Evolutionary conservation across 2,329 filamentous ascomycete species (phyloP).

Genomic region (Colletotrichum tropicicola): DNA sequence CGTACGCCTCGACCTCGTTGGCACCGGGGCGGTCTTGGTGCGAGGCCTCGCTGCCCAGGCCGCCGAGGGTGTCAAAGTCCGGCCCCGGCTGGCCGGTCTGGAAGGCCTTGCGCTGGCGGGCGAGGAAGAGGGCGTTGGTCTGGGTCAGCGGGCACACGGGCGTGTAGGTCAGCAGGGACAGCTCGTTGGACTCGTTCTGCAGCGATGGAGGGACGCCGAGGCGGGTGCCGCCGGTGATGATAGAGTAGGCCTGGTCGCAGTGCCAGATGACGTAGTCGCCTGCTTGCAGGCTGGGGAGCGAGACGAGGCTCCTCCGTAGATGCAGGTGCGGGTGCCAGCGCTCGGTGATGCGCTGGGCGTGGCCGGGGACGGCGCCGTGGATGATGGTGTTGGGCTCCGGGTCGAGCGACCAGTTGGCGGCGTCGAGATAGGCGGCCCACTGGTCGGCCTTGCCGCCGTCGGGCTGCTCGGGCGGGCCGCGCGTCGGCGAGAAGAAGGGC

Average conservation of each 20-base stretch:
- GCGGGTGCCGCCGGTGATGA: conserved; percentile 51
- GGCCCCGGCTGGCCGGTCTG: conserved; percentile 61
- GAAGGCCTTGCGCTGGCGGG: conserved; percentile 60
- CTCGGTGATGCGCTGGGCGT: conserved; percentile 66
- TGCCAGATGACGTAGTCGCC: conserved; percentile 70
- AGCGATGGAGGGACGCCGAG: conserved; percentile 37
- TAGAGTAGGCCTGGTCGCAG: conserved; percentile 65
- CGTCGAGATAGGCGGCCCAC: conserved; percentile 61
- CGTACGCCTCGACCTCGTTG: conserved; percentile 59
- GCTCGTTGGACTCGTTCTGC: conserved; percentile 37
- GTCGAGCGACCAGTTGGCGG: conserved; percentile 52
- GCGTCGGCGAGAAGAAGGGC: conserved; percentile 55
- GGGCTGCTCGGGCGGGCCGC: conserved; percentile 28
- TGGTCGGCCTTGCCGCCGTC: conserved; percentile 35
- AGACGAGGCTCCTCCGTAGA: conserved; percentile 61
- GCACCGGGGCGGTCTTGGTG: conserved; percentile 57
- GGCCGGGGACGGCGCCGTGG: conserved; percentile 66
- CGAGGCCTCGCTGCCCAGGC: conserved; percentile 60
- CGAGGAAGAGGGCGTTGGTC: conserved; percentile 52
- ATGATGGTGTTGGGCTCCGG: conserved; percentile 62
- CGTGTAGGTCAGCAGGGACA: conserved; percentile 63
- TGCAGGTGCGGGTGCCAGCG: conserved; percentile 66
- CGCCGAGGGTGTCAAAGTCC: conserved; percentile 64
- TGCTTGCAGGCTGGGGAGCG: conserved; percentile 61
- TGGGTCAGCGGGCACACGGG: conserved; percentile 60